phyloP scores from a whole-genome alignment of 23 red algal species.

The Rhodosorus marinus region DNA sequence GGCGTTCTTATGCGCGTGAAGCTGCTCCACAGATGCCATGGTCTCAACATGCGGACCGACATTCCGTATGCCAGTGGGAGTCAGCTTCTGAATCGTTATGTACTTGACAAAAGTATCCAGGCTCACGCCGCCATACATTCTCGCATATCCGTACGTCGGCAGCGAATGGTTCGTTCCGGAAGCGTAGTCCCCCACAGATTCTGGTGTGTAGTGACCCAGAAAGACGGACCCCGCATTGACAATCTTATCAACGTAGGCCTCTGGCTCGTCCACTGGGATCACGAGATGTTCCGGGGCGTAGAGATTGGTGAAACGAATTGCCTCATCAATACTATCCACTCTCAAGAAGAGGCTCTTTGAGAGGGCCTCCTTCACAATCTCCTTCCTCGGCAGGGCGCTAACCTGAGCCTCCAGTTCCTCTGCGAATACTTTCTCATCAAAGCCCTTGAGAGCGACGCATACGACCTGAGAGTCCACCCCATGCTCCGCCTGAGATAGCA shows the following conservation, averaged over 20 bases:
- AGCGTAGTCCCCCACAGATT: slow-evolving; percentile 93
- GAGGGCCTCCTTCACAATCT: slow-evolving; percentile 37
- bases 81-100: slow-evolving; percentile 56
- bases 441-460: slow-evolving; percentile 10
- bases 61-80: slow-evolving; percentile 6
- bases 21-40: slow-evolving; percentile 63
- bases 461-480: slow-evolving; percentile 71
- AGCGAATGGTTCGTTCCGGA: slow-evolving; percentile 89
- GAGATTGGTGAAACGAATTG: slow-evolving; percentile 38
- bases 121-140: slow-evolving; percentile 49
- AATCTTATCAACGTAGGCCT: slow-evolving; percentile 48
- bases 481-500: slow-evolving; percentile 97
- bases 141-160: slow-evolving; percentile 77
- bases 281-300: slow-evolving; percentile 91
- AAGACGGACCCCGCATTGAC: slow-evolving; percentile 78
- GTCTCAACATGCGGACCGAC: slow-evolving; percentile 46
- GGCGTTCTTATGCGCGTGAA: slow-evolving; percentile 58
- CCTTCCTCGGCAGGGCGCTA: slow-evolving; percentile 7
- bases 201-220: slow-evolving; percentile 58
- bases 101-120: slow-evolving; percentile 89
- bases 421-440: slow-evolving; percentile 27
- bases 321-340: slow-evolving; percentile 37
- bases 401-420: slow-evolving; percentile 47
- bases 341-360: slow-evolving; percentile 62
- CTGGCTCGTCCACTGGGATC: slow-evolving; percentile 37